Evolutionary conservation across 1,139 yeast genomes (phyloP), one percentile per base, ranked within the genome.

Genomic region (Arxiozyma telluris): DNA sequence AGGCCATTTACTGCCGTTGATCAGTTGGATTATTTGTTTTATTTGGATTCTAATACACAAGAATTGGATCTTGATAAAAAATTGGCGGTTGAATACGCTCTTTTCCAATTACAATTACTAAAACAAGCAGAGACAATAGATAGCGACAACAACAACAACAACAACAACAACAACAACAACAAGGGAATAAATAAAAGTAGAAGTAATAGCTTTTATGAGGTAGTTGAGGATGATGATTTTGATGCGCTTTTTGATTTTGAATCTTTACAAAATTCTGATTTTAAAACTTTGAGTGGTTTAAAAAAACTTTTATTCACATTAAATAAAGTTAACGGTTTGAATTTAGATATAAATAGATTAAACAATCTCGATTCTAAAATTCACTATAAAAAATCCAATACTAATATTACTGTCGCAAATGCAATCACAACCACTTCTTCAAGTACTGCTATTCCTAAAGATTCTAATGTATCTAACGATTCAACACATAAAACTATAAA

Each of bases 61-160:
- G 61, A 58, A 17, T 54, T 66, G n/a, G 69, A 66, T 52, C 51
- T 66, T 41, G 59, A 64, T 27, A 60, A 59, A 54, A 65, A 65
- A 52, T 54, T 66, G 47, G 60, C 58, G 11, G 59, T 61, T 43
- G 70, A 66, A 53, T 66, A 60, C 51, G 68, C 68, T 1, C 50
- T 65, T 30, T 66, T 54, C 50, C 61, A 59, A 53, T 59, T 57
- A 18, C 62, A 61, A 46, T 22, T 46, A 20, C 43, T 45, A 47
- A 57, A 52, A 49, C 56, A 53, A 45, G 54, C 53, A 15, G 45
- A 53, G 41, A 50, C 41, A 7, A 50, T 41, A 18, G 20, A 41
- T 11, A 38, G 46, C 34, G 41, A 30, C 39, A 34, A 34, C 39
- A 34, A 34, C n/a, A 34, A 15, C 39, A 34, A 34, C n/a, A 34